phyloP scores from a whole-genome alignment of 345 rosid species.

The Erodium maritimum region DNA sequence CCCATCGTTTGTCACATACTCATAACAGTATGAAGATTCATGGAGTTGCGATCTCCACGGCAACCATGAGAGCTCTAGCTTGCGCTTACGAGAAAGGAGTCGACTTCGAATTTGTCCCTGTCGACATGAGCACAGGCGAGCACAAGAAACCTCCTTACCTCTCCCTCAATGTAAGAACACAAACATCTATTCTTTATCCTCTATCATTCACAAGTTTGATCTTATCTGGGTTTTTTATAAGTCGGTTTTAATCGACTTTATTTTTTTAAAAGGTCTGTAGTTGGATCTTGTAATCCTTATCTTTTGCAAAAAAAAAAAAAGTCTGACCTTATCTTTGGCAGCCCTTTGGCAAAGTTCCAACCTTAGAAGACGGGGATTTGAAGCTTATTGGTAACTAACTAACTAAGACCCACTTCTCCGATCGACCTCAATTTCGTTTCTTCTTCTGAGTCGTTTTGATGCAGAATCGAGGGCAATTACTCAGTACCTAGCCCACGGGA shows the following conservation, averaged over 20 bases:
- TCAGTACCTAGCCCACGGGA: conserved; percentile 37
- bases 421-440: too few species aligned
- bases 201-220: too few species aligned
- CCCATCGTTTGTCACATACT: too few species aligned
- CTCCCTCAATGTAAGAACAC: conserved; percentile 9
- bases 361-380: conserved; percentile 55
- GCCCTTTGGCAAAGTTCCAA: conserved; percentile 86
- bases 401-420: too few species aligned
- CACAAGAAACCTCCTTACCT: conserved; percentile 20
- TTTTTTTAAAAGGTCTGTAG: too few species aligned
- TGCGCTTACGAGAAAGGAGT: conserved; percentile 21
- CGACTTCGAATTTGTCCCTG: conserved; percentile 14
- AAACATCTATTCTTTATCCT: not conserved
- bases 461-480: conserved; percentile 88
- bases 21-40: conserved; percentile 12
- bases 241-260: too few species aligned
- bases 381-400: conserved; percentile 67
- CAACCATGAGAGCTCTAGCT: conserved; percentile 9
- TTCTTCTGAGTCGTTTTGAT: conserved; percentile 3
- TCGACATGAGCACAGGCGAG: conserved; percentile 16
- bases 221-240: too few species aligned
- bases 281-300: too few species aligned
- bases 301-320: too few species aligned
- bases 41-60: conserved; percentile 7
- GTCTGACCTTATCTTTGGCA: conserved; percentile 16